Base-by-base conservation (phyloP, 805 yeast genomes). In the Lipomyces sp. region DNA sequence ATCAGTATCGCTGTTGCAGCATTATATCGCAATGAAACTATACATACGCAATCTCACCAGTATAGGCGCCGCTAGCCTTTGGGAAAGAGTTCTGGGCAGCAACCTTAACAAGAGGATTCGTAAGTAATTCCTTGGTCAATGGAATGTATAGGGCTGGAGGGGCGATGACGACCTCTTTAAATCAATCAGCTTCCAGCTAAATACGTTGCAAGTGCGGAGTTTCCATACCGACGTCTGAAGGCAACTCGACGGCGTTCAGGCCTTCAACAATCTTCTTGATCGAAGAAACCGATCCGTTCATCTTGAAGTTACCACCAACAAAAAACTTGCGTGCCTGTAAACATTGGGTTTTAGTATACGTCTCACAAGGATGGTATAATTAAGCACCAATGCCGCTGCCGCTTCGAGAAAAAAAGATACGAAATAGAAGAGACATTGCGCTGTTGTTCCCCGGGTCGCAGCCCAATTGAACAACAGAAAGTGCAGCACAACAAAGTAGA, bases 291-390 rank as follows among this genome's bases (percentile, higher is more conserved):
- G 96, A 83, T 79, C 99, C 99, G 86, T 95, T 95, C 91, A 95
- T 89, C 83, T 95, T 95, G 87, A 95, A 94, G 92, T 95, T 95
- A 78, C 99, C 99, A 76, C 99, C 99, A 78, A 95, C 97, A 81
- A 95, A 93, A 84, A 94, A 95, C 81, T 85, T 86, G 83, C 97
- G 90, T 79, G 96, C 88, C 96, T 77, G 57, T 8, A 34, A 18
- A 11, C 18, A 30, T 34, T 42, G 18, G n/a, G 48, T n/a, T 15
- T 42, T 42, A 42, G 18, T 42, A 18, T 6, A 15, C n/a, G 8
- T 42, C n/a, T 13, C 48, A 42, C 24, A 42, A n/a, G 18, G 7
- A 42, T 15, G 4, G n/a, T 15, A 42, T 15, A 15, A n/a, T 15
- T n/a, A 42, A 42, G 18, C 15, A 42, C 0, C 3, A 42, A 5